Conservation (phyloP, 108 stramenopile species). For the Cylindrotheca fusiformis region DNA sequence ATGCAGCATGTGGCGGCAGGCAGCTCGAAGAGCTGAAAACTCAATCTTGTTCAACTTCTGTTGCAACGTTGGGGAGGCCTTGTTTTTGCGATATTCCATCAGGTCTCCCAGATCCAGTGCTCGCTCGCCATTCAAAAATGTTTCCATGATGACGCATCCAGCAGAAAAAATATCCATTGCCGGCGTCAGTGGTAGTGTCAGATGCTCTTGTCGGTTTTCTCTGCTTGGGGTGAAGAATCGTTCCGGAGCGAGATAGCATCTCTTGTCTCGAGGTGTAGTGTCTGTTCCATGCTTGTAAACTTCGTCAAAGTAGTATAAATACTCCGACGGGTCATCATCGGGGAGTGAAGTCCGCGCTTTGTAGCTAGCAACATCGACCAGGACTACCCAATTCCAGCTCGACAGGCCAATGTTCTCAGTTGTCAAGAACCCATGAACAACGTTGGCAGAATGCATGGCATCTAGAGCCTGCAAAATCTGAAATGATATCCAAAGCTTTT, state of each 20-base stretch:
- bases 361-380: conserved; percentile 91
- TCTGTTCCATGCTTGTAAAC: conserved; percentile 16
- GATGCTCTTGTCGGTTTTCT: conserved; percentile 2
- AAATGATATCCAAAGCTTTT: conserved; percentile 92
- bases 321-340: conserved; percentile 92
- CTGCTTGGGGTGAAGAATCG: conserved; percentile 55
- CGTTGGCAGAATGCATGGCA: conserved; percentile 68
- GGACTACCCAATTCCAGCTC: conserved; percentile 87
- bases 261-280: conserved; percentile 56
- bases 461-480: conserved; percentile 88
- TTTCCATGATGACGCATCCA: conserved; percentile 94
- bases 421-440: conserved; percentile 94
- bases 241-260: conserved; percentile 98
- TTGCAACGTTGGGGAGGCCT: conserved; percentile 47
- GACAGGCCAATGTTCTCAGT: conserved; percentile 94
- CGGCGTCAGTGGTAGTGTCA: conserved; percentile 45
- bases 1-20: conserved; percentile 86
- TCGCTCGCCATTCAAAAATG: conserved; percentile 90
- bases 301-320: conserved; percentile 91
- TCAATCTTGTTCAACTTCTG: conserved; percentile 89
- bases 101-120: conserved; percentile 91
- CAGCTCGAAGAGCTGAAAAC: conserved; percentile 72
- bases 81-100: conserved; percentile 74
- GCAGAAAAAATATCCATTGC: conserved; percentile 98
- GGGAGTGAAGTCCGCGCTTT: conserved; percentile 87